Evolutionary conservation across 805 yeast species (phyloP), one percentile per base, ranked within the genome.

Genomic region (Maudiozyma bulderi): DNA sequence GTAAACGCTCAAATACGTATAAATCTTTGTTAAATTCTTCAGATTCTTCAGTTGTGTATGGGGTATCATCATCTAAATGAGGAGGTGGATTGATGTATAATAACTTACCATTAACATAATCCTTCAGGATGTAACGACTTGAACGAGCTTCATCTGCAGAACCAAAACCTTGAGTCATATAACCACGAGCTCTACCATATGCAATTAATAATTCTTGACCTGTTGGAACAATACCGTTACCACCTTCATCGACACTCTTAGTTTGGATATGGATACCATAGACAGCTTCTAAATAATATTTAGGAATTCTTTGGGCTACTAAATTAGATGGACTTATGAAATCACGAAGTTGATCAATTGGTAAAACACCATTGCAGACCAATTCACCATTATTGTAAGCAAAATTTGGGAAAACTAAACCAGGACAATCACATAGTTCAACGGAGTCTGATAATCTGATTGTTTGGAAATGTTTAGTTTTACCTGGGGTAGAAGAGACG

Each of bases 381-480:
- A 93, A 76, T 60, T 93, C 99, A 58, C 95, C 98, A 61, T 89
- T 90, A 28, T 96, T 86, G 64, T 86, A 86, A 6, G 98, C 98
- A 65, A 93, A 93, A 61, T 91, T 93, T 28, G 99, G 99, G 73
- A 93, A 93, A 14, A 93, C 99, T 53, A 93, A 75, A 77, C 99
- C 99, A 2, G 99, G 99, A 74, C 99, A 93, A 75, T 93, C 99
- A 70, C 98, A 93, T 47, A 93, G 73, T 56, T 89, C 75, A 2
- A 93, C 93, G 37, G 84, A 76, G 47, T 84, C 86, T 0, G 96
- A 80, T 43, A 93, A 75, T 62, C 80, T 78, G 53, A 93, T 90
- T 1, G 99, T 93, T 73, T 93, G 99, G 76, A 93, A 93, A 74
- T 93, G 99, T 66, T 93, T 93, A 11, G 99, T 93, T 66, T 93